Evolutionary conservation across 768 basidiomycete species (phyloP), one percentile per base, ranked within the genome.

Genomic region (Termitomyces eurrhizus): DNA sequence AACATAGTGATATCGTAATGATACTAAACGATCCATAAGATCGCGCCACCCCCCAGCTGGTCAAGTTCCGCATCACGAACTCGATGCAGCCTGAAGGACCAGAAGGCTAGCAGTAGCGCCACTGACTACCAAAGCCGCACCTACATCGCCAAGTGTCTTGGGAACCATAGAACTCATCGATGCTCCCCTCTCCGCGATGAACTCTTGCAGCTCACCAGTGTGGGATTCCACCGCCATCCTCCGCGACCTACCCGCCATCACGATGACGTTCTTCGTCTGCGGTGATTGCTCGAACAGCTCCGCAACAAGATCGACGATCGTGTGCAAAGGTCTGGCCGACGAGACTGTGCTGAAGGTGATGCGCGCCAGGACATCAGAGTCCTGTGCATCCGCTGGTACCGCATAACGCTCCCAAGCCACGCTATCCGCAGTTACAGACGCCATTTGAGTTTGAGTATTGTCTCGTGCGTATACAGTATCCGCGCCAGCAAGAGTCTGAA

Each of bases 391-490:
- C 9, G 69, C 64, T 0, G 73, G 64, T 7, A 71, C 68, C 1
- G 87, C 78, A 66, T 85, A 90, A 45, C 81, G 82, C 1, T 80
- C 77, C 93, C 94, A 95, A 24, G 84, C 67, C 32, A 95, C 64
- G 66, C 87, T 85, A 70, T 98, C 95, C 1, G 93, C 93, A 1
- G 90, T 90, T 24, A 90, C 85, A 0, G 92, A 95, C 3, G 82
- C 83, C 13, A 97, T 73, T 7, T 82, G 81, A 12, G 80, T 86
- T 66, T 88, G 79, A 6, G 91, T 89, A 59, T 76, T 85, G 6
- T 77, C 73, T 32, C 81, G 75, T 0, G 83, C 88, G 62, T 94
- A 94, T 0, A 91, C 72, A 0, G 93, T 94, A 63, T 93, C 90
- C 1, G 83, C 78, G 49, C 83, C 81, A 7, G 75, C 76, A 9